Evolutionary conservation across 805 yeast species (phyloP), one percentile per base, ranked within the genome.

Genomic region (Candida palmyrensis): DNA sequence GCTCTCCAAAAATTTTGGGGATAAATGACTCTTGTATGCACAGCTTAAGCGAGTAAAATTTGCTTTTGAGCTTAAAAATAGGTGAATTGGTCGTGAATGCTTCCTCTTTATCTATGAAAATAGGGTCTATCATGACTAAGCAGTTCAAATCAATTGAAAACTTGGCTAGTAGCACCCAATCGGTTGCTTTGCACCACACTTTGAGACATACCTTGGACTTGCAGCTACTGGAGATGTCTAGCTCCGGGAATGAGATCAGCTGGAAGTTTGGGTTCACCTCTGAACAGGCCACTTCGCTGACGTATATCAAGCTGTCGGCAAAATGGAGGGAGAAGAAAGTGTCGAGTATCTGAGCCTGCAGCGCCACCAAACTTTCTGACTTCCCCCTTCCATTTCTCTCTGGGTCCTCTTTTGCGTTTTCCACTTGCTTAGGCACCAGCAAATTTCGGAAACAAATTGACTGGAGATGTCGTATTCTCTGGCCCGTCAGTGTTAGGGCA

Each of bases 211-310:
- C 11, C 11, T 9, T 9, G 10, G 9, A 9, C 11, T 11, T 11
- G 11, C 11, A 5, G 11, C 18, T 15, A 25, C 9, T 15, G 6
- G 24, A 28, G 9, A 11, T 31, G 11, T 16, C 14, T 14, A 24
- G 18, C 16, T 25, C 11, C 10, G 34, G 34, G 10, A 31, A 25
- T 13, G 28, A 24, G 8, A 31, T 12, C 19, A 3, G 10, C 22
- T 31, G 34, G 28, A 31, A 31, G 18, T 31, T 18, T 3, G 34
- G 34, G 16, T 19, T 24, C 13, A 21, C 13, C 5, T 31, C 34
- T 4, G 21, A 16, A 15, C n/a, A 18, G 7, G 25, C 19, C 21
- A 31, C 28, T 18, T 31, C 34, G 11, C 34, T 31, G 3, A 31
- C 21, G 12, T 31, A 31, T 13, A 23, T 18, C 13, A 6, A 8